A percentile compares a stretch with the other conserved stretches of the same genome.
These are phyloP conservation scores for Grosmannia huntii DNA, from an alignment of 2,329 filamentous ascomycete genomes.

Conservation along the genomic window DNA sequence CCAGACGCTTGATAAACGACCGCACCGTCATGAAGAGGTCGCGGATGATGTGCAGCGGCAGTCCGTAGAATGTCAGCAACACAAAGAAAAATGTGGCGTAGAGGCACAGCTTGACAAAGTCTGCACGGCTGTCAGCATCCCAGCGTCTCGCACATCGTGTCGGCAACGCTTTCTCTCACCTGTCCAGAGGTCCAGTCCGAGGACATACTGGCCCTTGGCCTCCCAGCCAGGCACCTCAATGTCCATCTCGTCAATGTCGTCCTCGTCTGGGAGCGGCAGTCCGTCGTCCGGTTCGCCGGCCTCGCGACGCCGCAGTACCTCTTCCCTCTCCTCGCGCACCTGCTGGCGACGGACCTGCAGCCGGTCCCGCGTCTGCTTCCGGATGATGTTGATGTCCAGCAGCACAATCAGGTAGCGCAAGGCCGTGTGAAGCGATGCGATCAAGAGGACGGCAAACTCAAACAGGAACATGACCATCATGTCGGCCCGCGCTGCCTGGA, in stretches of 20 bases:
- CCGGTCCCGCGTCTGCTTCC: constrained; percentile 58
- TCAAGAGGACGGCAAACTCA: constrained; percentile 79
- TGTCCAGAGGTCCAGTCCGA: constrained; percentile 74
- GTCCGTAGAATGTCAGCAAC: constrained; percentile 82
- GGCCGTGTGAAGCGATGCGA: constrained; percentile 68
- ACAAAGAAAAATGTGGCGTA: constrained; percentile 91
- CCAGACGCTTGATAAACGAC: constrained; percentile 81
- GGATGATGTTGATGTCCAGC: constrained; percentile 62
- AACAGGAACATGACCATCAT: constrained; percentile 99
- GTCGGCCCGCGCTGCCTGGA: constrained; percentile 78
- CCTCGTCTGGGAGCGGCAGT: constrained; percentile 38
- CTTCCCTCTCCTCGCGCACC: constrained; percentile 45
- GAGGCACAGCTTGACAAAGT: constrained; percentile 81
- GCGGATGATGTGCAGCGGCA: constrained; percentile 92
- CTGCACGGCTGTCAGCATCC: constrained; percentile 26
- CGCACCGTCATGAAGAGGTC: constrained; percentile 90
- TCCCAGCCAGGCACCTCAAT: constrained; percentile 95
- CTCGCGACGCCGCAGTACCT: constrained; percentile 36
- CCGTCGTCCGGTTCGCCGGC: constrained; percentile 15
- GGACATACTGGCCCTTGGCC: constrained; percentile 82
- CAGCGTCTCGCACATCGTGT: too few relatives aligned
- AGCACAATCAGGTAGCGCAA: constrained; percentile 69
- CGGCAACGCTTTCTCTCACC: constrained; percentile 35
- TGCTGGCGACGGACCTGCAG: constrained; percentile 56
- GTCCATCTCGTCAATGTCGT: constrained; percentile 79